Percentiles rank a stretch among this genome's conserved stretches.
These are phyloP conservation scores for Patellaria atrata DNA, from an alignment of 495 filamentous ascomycete species.

Conservation along the genomic window DNA sequence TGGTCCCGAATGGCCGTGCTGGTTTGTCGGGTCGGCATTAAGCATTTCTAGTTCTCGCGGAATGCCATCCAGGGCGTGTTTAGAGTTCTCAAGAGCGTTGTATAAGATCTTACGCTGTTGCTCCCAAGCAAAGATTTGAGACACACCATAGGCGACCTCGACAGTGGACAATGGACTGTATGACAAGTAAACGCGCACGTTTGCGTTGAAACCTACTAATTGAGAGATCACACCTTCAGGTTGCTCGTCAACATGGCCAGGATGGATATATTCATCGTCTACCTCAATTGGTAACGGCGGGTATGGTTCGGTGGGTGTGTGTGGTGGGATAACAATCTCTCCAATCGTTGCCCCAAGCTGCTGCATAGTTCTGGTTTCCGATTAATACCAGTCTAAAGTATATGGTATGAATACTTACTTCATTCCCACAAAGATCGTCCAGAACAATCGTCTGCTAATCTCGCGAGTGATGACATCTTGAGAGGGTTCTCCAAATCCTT, in stretches of 20 bases:
- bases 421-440: constrained; percentile 54
- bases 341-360: constrained; percentile 54
- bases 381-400: too few relatives aligned
- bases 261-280: constrained; percentile 62
- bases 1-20: constrained; percentile 13
- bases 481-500: constrained; percentile 23
- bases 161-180: constrained; percentile 53
- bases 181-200: constrained; percentile 53
- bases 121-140: constrained; percentile 55
- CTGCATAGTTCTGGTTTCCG: constrained; percentile 38
- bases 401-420: constrained; percentile 19
- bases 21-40: constrained; percentile 13
- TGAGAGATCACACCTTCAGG: constrained; percentile 46
- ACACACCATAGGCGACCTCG: constrained; percentile 60
- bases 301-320: constrained; percentile 57
- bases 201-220: constrained; percentile 64
- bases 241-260: constrained; percentile 46
- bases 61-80: constrained; percentile 42
- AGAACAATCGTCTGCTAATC: constrained; percentile 65
- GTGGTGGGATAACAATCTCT: constrained; percentile 51
- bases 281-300: constrained; percentile 67
- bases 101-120: constrained; percentile 51
- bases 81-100: constrained; percentile 44
- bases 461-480: constrained; percentile 62
- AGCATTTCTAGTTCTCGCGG: constrained; percentile 46